Base-by-base conservation (phyloP, 73 alveolate genomes). In the Paramecium tetraurelia region DNA sequence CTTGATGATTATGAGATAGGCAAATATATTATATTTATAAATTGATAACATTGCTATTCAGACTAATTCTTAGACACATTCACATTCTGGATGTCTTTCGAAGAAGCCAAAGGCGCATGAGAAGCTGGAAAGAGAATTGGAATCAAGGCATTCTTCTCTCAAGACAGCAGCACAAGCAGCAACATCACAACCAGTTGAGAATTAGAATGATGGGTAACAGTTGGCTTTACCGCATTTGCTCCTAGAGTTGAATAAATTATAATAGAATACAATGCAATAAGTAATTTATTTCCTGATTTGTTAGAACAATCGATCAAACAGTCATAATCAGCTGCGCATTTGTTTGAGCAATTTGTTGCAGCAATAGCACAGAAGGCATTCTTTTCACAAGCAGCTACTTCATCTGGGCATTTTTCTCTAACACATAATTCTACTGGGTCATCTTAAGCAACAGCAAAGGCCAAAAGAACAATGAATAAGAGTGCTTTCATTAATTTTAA, bases 371-470 rank as follows among this genome's bases (percentile, higher is more conserved):
- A 80, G 90, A 80, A 80, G 38, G 90, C 76, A 46, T 80, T 80
- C 50, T 31, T 31, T 80, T 80, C 90, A 63, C 90, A 80, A 5
- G 70, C 72, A 22, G 46, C 57, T 1, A 80, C 90, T 80, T 80
- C 90, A 80, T 80, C 90, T 80, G 90, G 90, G 20, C 90, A 80
- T 41, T 80, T 44, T 7, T 27, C 90, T 80, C 90, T 80, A n/a
- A 80, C 90, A 80, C 90, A 80, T 24, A 38, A 35, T 41, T 75
- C 87, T 0, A 41, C 68, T 35, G 87, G 58, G n/a, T 80, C 90
- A 36, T 72, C 86, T 72, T 33, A 43, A 24, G 90, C 72, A 20
- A 43, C 46, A 24, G 90, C 90, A 24, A 46, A 40, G 46, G 75
- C 77, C 7, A 80, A 43, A 35, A 80, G 75, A 21, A 75, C 63